Base-by-base conservation (phyloP, 2,329 filamentous ascomycete species). In the Calonectria henricotiae region DNA sequence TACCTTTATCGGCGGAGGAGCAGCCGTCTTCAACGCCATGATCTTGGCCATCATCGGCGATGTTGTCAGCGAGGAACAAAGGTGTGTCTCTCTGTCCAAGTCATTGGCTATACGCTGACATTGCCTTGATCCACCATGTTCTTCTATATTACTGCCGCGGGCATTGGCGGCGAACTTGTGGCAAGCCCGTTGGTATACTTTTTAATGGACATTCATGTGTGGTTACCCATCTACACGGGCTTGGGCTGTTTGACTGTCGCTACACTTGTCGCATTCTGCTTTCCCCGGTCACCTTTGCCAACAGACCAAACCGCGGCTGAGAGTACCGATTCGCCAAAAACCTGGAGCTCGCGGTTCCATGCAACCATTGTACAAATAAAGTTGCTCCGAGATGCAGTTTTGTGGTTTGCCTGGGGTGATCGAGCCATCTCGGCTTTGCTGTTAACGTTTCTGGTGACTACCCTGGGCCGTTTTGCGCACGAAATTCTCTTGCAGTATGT, bases 401-500 rank as follows among this genome's bases (percentile, higher is more conserved):
- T 58, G 2, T 58, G 51, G 51, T 58, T 58, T 35, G 51, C 51
- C 20, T 58, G 51, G 51, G 51, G 51, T 11, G 51, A 58, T 39
- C 32, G 51, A 17, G 51, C 51, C 9, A 37, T 58, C 5, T 32
- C 51, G 20, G 51, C 51, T 15, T 25, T 58, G 35, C 35, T 58
- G 11, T 8, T 58, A 32, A 58, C 51, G 12, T 58, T 58, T 15
- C 30, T 58, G 20, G 51, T 58, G n/a, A 58, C 51, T 2, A 58
- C 51, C 4, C 32, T 58, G 12, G 51, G 51, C 32, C 32, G 51
- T 3, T 58, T 58, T 15, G 51, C 51, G 20, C 51, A 58, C 13
- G 51, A 58, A 20, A 37, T 58, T 58, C 51, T 58, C 32, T 17
- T 37, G 20, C 51, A 58, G 35, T 58, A 58, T 7, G 51, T 58